A percentile compares a stretch with the other conserved stretches of the same genome.
phyloP scores from a whole-genome alignment of 768 basidiomycete genomes.

The Termitomyces heimii region DNA sequence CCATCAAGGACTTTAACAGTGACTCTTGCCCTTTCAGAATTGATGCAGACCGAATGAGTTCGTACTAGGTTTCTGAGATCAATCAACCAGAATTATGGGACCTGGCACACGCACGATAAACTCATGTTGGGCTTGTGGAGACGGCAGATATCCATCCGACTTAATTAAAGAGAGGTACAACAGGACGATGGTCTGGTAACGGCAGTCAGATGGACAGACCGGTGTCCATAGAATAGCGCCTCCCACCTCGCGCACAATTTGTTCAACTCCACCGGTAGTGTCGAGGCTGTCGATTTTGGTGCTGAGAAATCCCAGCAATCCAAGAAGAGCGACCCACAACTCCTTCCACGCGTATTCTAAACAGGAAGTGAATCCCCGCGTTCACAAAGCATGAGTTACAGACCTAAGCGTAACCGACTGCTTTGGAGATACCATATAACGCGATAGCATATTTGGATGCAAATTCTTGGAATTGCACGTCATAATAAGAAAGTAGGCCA shows the following conservation, averaged over 20 bases:
- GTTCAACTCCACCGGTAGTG: slow-evolving; percentile 47
- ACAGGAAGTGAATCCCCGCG: neutral
- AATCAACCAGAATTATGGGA: neutral
- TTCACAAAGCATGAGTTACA: neutral
- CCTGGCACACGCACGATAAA: slow-evolving; percentile 44
- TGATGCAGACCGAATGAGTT: slow-evolving; percentile 52
- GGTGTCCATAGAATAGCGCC: neutral
- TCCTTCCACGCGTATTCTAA: slow-evolving; percentile 65
- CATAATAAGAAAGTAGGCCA: neutral
- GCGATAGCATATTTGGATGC: slow-evolving; percentile 48
- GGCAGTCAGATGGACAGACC: neutral
- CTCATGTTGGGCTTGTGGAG: slow-evolving; percentile 49
- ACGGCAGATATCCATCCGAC: slow-evolving; percentile 49
- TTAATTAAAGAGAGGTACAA: slow-evolving; percentile 46
- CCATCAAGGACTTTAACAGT: slow-evolving; percentile 36
- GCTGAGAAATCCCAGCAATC: slow-evolving; percentile 48
- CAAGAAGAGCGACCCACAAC: slow-evolving; percentile 53
- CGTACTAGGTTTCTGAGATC: slow-evolving; percentile 42
- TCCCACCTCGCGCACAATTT: slow-evolving; percentile 49
- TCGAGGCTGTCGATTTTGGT: slow-evolving; percentile 48
- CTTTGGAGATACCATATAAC: slow-evolving; percentile 54
- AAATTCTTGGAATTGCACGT: slow-evolving; percentile 32
- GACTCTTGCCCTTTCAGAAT: slow-evolving; percentile 40
- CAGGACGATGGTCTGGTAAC: slow-evolving; percentile 41
- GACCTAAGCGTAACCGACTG: slow-evolving; percentile 49